phyloP scores from a whole-genome alignment of 2,329 filamentous ascomycete genomes.

The Diplodia intermedia region DNA sequence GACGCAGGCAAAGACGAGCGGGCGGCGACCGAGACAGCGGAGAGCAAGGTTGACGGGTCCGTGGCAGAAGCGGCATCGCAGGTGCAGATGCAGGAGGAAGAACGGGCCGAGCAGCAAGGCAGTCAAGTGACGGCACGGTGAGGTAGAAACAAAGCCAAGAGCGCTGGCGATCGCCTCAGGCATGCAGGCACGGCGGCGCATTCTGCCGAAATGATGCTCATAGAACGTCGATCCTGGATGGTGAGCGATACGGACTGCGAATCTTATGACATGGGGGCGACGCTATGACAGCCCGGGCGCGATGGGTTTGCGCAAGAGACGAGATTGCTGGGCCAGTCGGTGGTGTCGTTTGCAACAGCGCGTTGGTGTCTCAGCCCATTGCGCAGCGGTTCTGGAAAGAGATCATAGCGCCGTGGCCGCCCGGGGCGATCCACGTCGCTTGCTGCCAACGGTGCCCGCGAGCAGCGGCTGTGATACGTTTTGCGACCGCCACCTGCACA shows the following conservation, averaged over 20 bases:
- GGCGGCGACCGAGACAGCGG: constrained; percentile 44
- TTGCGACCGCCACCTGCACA: constrained; percentile 30
- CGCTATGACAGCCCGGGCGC: constrained; percentile 21
- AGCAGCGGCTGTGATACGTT: constrained; percentile 24
- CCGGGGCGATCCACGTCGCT: constrained; percentile 23
- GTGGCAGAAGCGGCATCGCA: constrained; percentile 43
- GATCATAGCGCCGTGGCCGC: constrained; percentile 26
- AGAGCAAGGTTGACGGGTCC: constrained; percentile 47
- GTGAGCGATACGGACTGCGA: constrained; percentile 29
- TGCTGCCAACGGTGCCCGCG: constrained; percentile 10
- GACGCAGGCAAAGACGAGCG: constrained; percentile 42
- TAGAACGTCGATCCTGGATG: constrained; percentile 30
- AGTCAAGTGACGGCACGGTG: constrained; percentile 48
- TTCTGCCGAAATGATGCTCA: constrained; percentile 32
- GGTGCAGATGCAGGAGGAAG: constrained; percentile 45
- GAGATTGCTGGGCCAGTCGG: constrained; percentile 31
- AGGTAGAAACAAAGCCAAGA: constrained; percentile 37
- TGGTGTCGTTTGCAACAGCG: constrained; percentile 18
- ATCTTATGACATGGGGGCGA: constrained; percentile 30
- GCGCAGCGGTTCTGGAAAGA: constrained; percentile 24
- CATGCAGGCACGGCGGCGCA: constrained; percentile 31
- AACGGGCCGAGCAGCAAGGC: constrained; percentile 46
- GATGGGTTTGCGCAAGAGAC: constrained; percentile 27
- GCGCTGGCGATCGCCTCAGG: constrained; percentile 40
- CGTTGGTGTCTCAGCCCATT: constrained; percentile 27